Evolutionary conservation across 2,329 filamentous ascomycete species (phyloP), one percentile per base, ranked within the genome.

Genomic region (Fusarium luffae): DNA sequence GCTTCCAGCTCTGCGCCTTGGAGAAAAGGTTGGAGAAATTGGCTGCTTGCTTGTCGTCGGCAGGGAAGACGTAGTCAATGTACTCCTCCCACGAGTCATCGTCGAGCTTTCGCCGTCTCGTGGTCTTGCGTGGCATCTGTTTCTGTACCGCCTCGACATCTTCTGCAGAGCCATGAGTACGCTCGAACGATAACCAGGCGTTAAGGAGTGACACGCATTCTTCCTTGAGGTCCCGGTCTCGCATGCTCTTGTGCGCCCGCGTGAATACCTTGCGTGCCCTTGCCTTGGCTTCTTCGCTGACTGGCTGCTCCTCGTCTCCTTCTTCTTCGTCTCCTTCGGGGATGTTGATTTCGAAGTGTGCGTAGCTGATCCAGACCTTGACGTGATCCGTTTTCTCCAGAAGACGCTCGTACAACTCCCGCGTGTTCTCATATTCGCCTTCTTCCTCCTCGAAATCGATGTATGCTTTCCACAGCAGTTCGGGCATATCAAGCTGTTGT

Each of bases 401-500:
- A 14, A 99, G 86, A 10, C 95, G 89, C 83, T 98, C 95, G 82
- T 98, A 99, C 46, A 99, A 84, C 5, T 84, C 83, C 50, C 96
- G 87, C 7, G 94, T 93, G 50, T 90, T 86, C 55, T 94, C 93
- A 79, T 95, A 98, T 79, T 98, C 93, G 75, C 90, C 93, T 79
- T 97, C 93, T 75, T 97, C 93, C 77, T 98, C 95, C 81, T 99
- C 96, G 77, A 98, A 98, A 80, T 99, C 96, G 74, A 99, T 98
- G 80, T 97, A 99, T 3, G 94, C 90, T 82, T 98, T 98, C 96
- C 96, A 99, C 3, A 98, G 85, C 54, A 98, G 85, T 82, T 99
- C 96, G 0, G 96, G 96, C 96, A 99, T 99, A 79, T 99, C 96
- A 16, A 99, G 85, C 32, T 90, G 87, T 3, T 90, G 86, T 79